Base-by-base conservation (phyloP, 2,329 filamentous ascomycete species). In the Fusarium setosum region DNA sequence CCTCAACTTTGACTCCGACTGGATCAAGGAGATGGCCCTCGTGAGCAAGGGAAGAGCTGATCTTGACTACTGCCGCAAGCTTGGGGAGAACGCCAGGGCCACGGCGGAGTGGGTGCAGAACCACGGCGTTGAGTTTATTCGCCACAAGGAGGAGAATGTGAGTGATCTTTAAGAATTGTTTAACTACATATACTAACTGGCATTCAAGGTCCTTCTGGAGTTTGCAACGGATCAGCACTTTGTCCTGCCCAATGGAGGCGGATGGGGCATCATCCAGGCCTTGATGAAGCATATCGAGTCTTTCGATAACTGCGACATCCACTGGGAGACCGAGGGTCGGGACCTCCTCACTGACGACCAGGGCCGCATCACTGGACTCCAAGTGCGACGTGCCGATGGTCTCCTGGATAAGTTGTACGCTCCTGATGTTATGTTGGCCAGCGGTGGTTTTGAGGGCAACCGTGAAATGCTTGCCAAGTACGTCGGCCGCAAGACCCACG, bases 121-220 rank as follows among this genome's bases (percentile, higher is more conserved):
- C 18, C 17, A 35, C 13, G 45, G 31, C 12, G 31, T 49, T 31
- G 45, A 49, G 20, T 49, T 49, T 24, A 35, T 49, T n/a, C 29
- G 31, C 3, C 45, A 49, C 13, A 31, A 49, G n/a, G 45, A 49
- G 26, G 32, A 37, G 45, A 49, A 49, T 24, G 45, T 49, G 45
- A 34, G 31, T 40, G 13, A 40, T 40, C 2, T 20, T 11, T 15
- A 11, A 11, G 21, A 23, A 40, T n/a, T 12, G 8, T 40, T 18
- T 8, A 11, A 23, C 15, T 40, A 12, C 21, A 12, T 13, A 40
- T 40, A 9, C 37, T 40, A 10, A 40, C n/a, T 7, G 7, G 17
- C 15, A 20, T 40, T n/a, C 6, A 40, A 40, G 37, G 37, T 40
- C 9, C 37, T 40, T n/a, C 21, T 40, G 9, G 37, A 40, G 37